phyloP scores from a whole-genome alignment of 1,284 basidiomycete species.

The Wolfiporia cocos region DNA sequence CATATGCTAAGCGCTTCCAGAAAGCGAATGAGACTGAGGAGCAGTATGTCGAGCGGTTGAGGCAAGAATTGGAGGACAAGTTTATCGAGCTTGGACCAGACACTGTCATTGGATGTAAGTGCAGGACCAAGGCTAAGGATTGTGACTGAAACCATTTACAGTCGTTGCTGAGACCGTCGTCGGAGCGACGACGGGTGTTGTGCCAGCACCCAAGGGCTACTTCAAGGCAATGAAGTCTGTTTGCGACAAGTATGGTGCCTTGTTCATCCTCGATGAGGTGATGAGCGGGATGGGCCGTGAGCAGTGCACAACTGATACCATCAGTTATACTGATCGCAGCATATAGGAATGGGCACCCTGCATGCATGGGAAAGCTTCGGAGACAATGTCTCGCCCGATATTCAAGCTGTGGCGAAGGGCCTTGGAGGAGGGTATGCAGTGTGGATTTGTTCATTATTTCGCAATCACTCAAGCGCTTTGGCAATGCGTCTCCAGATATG shows the following conservation, averaged over 20 bases:
- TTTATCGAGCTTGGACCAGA: slow-evolving; percentile 76
- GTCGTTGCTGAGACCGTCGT: slow-evolving; percentile 83
- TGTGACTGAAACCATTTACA: slow-evolving; percentile 23
- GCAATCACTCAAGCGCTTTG: too few relatives aligned
- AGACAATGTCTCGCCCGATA: slow-evolving; percentile 70
- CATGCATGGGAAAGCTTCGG: slow-evolving; percentile 84
- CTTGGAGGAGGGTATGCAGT: slow-evolving; percentile 71
- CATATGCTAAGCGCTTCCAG: slow-evolving; percentile 78
- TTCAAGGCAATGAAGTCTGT: slow-evolving; percentile 81
- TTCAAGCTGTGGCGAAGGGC: slow-evolving; percentile 84
- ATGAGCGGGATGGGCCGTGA: slow-evolving; percentile 85
- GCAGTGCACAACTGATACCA: slow-evolving; percentile 22
- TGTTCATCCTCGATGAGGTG: slow-evolving; percentile 85
- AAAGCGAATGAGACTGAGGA: slow-evolving; percentile 64
- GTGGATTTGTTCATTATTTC: too few relatives aligned
- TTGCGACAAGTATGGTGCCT: slow-evolving; percentile 80
- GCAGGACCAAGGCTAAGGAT: neutral
- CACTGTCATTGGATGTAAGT: slow-evolving; percentile 73
- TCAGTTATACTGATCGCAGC: too few relatives aligned
- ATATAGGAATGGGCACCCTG: slow-evolving; percentile 81
- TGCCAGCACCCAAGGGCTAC: slow-evolving; percentile 74
- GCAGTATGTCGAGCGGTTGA: slow-evolving; percentile 69
- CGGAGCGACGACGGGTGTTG: slow-evolving; percentile 75
- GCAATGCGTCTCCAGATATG: slow-evolving; percentile 55
- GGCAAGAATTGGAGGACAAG: slow-evolving; percentile 78